phyloP scores from a whole-genome alignment of 2,329 filamentous ascomycete genomes.

The Raffaelea deltoideospora region DNA sequence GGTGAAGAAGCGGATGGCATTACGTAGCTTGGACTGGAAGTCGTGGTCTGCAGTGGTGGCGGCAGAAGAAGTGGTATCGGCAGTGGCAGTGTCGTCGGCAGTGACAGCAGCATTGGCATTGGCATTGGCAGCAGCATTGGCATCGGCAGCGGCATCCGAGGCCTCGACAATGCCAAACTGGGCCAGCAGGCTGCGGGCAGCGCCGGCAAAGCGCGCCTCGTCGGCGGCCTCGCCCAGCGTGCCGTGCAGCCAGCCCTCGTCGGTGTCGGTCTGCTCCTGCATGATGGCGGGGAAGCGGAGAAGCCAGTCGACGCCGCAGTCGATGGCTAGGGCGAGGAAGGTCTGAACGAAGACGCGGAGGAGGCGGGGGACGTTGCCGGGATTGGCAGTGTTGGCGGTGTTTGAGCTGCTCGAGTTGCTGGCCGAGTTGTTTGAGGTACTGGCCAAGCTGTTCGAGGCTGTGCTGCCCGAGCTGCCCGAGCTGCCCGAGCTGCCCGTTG shows the following conservation, averaged over 20 bases:
- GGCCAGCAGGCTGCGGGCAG: not conserved
- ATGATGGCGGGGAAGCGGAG: constrained; percentile 5
- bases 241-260: constrained; percentile 2
- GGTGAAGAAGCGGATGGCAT: constrained; percentile 5
- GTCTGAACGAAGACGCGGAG: not conserved
- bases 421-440: too few species aligned
- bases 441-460: too few species aligned
- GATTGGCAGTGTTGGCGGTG: not conserved
- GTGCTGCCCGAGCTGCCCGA: too few species aligned
- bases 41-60: too few species aligned
- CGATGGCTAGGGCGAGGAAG: constrained; percentile 7
- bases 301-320: constrained; percentile 9
- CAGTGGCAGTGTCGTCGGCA: too few species aligned
- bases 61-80: too few species aligned
- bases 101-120: too few species aligned
- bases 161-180: not conserved
- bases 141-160: too few species aligned
- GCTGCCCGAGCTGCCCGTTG: too few species aligned
- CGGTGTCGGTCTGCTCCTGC: not conserved
- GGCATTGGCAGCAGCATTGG: too few species aligned
- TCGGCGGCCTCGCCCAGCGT: not conserved
- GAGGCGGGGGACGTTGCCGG: not conserved
- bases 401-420: too few species aligned
- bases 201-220: not conserved
- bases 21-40: constrained; percentile 3